These are phyloP conservation scores for Solanum hybrid DNA, from an alignment of 305 asterid genomes.

Conservation along the genomic window DNA sequence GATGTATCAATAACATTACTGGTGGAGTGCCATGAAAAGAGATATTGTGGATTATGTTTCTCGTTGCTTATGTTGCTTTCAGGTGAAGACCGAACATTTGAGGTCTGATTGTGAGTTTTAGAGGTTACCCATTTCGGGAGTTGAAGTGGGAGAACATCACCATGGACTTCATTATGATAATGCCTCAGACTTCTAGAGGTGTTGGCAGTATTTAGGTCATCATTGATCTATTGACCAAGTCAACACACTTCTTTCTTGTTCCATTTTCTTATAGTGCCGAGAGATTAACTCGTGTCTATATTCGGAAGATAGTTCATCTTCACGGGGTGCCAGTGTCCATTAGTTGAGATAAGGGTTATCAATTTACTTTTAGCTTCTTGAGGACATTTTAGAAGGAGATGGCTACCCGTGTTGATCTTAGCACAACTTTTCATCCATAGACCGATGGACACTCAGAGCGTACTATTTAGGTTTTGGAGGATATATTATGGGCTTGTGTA, in stretches of 20 bases:
- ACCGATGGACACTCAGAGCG: not conserved
- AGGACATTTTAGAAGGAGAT: not conserved
- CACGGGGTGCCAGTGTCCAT: not conserved
- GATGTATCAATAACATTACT: not conserved
- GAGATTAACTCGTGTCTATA: not conserved
- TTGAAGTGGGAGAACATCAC: not conserved
- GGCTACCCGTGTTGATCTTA: not conserved
- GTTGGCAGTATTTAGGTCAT: not conserved
- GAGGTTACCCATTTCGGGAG: not conserved
- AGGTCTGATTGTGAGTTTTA: not conserved
- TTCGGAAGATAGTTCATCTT: not conserved
- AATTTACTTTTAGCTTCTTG: not conserved
- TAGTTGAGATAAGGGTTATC: not conserved
- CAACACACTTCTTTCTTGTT: not conserved
- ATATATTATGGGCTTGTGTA: not conserved
- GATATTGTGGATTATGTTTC: not conserved
- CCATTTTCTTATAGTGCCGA: not conserved
- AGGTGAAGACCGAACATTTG: not conserved
- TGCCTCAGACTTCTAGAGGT: not conserved
- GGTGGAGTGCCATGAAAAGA: not conserved
- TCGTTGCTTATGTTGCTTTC: not conserved
- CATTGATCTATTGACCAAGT: not conserved
- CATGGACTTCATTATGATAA: not conserved
- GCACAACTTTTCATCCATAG: not conserved
- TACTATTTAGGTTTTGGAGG: not conserved